phyloP scores from a whole-genome alignment of 805 yeast species.

The Lipomyces spencermartinsiae region DNA sequence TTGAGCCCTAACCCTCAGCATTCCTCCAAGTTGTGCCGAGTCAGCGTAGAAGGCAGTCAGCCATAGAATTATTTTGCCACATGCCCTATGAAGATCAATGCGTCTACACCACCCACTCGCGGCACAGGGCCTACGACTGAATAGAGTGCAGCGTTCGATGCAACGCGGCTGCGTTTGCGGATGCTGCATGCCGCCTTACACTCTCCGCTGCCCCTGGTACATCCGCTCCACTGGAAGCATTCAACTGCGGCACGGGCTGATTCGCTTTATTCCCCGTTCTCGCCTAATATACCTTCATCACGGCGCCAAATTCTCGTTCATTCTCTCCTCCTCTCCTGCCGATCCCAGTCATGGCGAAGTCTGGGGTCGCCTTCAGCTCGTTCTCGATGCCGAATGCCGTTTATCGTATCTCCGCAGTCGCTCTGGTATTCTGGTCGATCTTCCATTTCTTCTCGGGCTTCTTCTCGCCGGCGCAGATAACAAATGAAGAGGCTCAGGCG shows the following conservation, averaged over 20 bases:
- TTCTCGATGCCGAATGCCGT: conserved; percentile 30
- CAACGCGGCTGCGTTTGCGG: background rate
- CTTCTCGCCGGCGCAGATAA: conserved; percentile 21
- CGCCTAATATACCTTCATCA: background rate
- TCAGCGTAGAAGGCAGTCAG: no score
- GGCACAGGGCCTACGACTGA: no score
- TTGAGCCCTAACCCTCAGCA: no score
- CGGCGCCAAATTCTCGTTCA: conserved; percentile 3
- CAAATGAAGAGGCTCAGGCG: conserved; percentile 34
- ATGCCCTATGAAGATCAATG: no score
- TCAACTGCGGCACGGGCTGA: background rate
- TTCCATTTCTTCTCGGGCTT: conserved; percentile 19
- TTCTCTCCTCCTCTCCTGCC: conserved; percentile 13
- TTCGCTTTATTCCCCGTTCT: background rate
- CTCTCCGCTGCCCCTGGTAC: background rate
- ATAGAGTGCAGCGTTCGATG: no score
- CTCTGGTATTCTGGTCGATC: conserved; percentile 28
- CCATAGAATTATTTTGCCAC: no score
- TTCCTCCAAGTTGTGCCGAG: no score
- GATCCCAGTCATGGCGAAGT: conserved; percentile 25
- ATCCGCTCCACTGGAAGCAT: background rate
- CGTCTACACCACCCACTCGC: no score
- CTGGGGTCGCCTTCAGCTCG: conserved; percentile 25
- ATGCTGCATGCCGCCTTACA: background rate
- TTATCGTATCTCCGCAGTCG: conserved; percentile 33